phyloP scores from a whole-genome alignment of 2,329 filamentous ascomycete species.

The Dothiorella sarmentorum region DNA sequence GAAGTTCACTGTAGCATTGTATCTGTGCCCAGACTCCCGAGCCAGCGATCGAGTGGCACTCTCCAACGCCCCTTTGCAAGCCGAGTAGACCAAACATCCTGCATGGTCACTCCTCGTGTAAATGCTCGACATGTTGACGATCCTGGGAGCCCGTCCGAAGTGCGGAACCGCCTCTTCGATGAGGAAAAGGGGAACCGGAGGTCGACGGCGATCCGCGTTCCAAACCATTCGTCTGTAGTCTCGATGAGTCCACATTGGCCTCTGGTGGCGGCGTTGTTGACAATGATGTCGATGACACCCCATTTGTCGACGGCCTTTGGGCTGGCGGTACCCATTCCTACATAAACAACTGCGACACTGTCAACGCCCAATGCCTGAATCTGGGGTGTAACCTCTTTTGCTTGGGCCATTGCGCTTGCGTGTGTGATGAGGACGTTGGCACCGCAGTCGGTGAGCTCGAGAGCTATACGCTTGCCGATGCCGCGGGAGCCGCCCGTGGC shows the following conservation, averaged over 20 bases:
- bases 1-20: constrained; percentile 57
- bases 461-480: constrained; percentile 44
- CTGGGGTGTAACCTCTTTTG: constrained; percentile 27
- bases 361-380: constrained; percentile 38
- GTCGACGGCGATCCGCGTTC: constrained; percentile 54
- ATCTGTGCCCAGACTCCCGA: constrained; percentile 53
- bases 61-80: constrained; percentile 59
- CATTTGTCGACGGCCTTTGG: constrained; percentile 36
- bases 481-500: constrained; percentile 46
- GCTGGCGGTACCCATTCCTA: constrained; percentile 36
- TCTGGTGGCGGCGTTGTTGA: constrained; percentile 41
- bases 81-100: constrained; percentile 50
- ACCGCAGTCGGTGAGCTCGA: constrained; percentile 40
- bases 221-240: constrained; percentile 50
- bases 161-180: constrained; percentile 52
- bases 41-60: constrained; percentile 59
- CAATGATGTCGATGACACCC: constrained; percentile 42
- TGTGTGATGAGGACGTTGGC: constrained; percentile 50
- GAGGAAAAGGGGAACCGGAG: constrained; percentile 54
- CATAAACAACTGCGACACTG: constrained; percentile 38
- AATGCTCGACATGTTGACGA: constrained; percentile 60
- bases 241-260: constrained; percentile 29
- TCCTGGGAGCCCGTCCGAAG: constrained; percentile 44
- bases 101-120: constrained; percentile 48
- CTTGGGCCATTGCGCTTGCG: constrained; percentile 32